These are phyloP conservation scores for Rhynchospora breviuscula DNA, from an alignment of 176 grass and related monocot species.

Conservation along the genomic window DNA sequence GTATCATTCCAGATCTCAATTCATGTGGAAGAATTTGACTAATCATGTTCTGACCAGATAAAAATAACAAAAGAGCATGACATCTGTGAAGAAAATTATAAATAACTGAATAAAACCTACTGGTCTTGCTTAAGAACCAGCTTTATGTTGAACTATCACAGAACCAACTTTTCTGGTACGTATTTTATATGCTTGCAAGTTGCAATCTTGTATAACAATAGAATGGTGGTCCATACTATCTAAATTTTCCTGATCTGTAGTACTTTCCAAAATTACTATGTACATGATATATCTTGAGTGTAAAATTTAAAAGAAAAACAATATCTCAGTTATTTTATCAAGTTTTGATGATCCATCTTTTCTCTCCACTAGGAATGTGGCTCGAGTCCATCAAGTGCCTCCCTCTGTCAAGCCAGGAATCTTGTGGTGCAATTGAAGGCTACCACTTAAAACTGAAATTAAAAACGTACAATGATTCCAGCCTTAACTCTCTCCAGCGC, in stretches of 20 bases:
- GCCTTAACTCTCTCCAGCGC: slow-evolving; percentile 64
- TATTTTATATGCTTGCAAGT: neutral
- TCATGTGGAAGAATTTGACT: slow-evolving; percentile 13
- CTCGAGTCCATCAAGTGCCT: slow-evolving; percentile 65
- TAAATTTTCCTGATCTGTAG: neutral
- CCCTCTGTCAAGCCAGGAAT: slow-evolving; percentile 70
- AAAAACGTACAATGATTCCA: slow-evolving; percentile 78
- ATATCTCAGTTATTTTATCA: neutral
- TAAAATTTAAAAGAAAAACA: neutral
- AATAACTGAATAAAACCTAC: neutral
- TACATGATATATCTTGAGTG: neutral
- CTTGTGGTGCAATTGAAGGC: slow-evolving; percentile 63
- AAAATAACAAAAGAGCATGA: slow-evolving; percentile 8
- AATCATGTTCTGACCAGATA: neutral
- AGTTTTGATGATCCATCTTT: neutral
- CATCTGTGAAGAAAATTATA: neutral
- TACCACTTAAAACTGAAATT: slow-evolving; percentile 90
- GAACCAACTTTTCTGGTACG: neutral
- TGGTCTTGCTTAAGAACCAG: neutral
- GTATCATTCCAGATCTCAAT: neutral
- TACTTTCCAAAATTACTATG: neutral
- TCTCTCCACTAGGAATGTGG: slow-evolving; percentile 78
- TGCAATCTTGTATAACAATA: neutral
- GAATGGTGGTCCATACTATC: neutral
- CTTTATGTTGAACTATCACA: neutral